Conservation (phyloP, 78 protist species). For the Emiliania huxleyi region DNA sequence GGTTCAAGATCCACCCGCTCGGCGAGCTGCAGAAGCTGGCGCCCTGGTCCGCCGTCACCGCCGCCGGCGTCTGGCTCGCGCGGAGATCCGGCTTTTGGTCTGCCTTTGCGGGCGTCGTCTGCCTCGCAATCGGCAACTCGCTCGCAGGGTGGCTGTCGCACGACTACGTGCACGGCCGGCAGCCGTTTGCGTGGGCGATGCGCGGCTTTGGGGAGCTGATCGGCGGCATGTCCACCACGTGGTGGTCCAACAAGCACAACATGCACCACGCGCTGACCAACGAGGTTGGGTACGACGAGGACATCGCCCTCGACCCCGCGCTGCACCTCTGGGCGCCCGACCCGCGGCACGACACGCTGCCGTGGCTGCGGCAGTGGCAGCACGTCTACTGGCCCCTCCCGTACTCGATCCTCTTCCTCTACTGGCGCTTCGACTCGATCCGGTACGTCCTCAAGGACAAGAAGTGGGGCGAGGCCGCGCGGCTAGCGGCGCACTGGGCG, state of each 20-base stretch:
- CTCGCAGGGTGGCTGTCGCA: slow-evolving; percentile 39
- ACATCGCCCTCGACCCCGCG: neutral
- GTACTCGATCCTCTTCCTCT: neutral
- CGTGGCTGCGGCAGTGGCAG: neutral
- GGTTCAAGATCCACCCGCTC: neutral
- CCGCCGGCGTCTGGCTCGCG: neutral
- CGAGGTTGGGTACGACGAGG: slow-evolving; percentile 16
- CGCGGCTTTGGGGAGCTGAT: neutral
- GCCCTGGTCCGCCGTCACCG: neutral
- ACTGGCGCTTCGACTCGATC: slow-evolving; percentile 2
- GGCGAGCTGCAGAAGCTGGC: neutral
- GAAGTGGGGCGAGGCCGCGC: slow-evolving; percentile 6
- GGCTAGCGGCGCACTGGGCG: neutral
- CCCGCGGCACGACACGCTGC: neutral
- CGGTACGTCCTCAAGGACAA: neutral
- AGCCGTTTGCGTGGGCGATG: neutral
- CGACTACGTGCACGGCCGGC: slow-evolving; percentile 44
- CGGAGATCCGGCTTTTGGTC: neutral
- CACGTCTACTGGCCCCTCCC: neutral
- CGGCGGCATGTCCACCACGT: slow-evolving; percentile 4
- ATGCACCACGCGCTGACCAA: slow-evolving; percentile 47
- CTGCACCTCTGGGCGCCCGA: neutral
- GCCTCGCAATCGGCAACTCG: neutral
- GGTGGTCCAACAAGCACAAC: slow-evolving; percentile 47
- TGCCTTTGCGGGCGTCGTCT: neutral